Evolutionary conservation across 2,329 filamentous ascomycete genomes (phyloP).

Genomic region (Ascochyta koolunga): DNA sequence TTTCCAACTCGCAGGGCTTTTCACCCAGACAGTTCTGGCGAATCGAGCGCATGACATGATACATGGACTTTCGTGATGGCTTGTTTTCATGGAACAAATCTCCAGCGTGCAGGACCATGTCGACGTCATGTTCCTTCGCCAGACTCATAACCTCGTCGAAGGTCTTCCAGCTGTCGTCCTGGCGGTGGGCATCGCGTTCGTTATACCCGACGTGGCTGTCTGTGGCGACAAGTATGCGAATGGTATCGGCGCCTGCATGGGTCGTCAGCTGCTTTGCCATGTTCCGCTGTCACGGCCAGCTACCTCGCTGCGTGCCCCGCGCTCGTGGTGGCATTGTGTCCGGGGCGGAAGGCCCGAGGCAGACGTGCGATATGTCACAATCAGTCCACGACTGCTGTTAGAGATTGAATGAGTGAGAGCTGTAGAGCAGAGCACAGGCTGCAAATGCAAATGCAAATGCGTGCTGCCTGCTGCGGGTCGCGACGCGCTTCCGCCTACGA

Average conservation of each 20-base stretch:
- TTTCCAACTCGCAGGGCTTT: slow-evolving; percentile 93
- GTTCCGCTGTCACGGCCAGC: slow-evolving; percentile 6
- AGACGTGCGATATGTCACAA: background rate
- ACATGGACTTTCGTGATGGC: slow-evolving; percentile 92
- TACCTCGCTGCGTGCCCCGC: slow-evolving; percentile 38
- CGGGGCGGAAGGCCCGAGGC: background rate
- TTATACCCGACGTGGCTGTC: slow-evolving; percentile 98
- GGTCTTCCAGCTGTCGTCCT: slow-evolving; percentile 93
- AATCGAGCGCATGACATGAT: slow-evolving; percentile 94
- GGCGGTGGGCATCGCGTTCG: slow-evolving; percentile 91
- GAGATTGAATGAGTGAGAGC: background rate
- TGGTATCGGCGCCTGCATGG: slow-evolving; percentile 72
- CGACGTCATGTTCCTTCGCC: slow-evolving; percentile 86
- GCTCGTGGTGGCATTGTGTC: slow-evolving; percentile 35
- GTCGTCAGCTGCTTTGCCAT: slow-evolving; percentile 14
- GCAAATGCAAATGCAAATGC: background rate
- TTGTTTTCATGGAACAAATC: slow-evolving; percentile 99
- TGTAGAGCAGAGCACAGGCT: background rate
- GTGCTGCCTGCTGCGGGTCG: slow-evolving; percentile 8
- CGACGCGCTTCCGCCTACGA: slow-evolving; percentile 42
- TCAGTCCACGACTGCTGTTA: background rate
- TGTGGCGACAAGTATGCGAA: slow-evolving; percentile 90
- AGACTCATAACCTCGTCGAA: slow-evolving; percentile 96
- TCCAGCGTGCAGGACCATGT: slow-evolving; percentile 94
- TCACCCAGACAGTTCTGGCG: slow-evolving; percentile 93